Evolutionary conservation across 2,329 filamentous ascomycete species (phyloP).

Genomic region (Aspergillus brunneoviolaceus): DNA sequence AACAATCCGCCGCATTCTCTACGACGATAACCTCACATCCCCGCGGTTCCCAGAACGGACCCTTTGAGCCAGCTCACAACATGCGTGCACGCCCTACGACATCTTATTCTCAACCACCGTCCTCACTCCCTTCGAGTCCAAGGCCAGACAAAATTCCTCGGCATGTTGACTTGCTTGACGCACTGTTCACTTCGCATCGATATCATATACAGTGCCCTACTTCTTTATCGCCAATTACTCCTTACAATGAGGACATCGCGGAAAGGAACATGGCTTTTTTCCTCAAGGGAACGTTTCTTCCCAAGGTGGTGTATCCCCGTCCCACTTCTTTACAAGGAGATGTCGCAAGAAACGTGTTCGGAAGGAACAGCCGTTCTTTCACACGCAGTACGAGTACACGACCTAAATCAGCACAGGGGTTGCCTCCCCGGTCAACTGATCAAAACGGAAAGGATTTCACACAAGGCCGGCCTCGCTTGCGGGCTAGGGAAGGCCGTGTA

Average conservation of each 20-base stretch:
- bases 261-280: slow-evolving; percentile 43
- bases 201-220: slow-evolving; percentile 24
- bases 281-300: slow-evolving; percentile 28
- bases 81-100: slow-evolving; percentile 32
- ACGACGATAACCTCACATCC: slow-evolving; percentile 19
- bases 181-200: slow-evolving; percentile 37
- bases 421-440: background rate
- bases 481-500: slow-evolving; percentile 8
- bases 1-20: slow-evolving; percentile 11
- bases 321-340: slow-evolving; percentile 43
- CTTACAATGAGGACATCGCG: slow-evolving; percentile 46
- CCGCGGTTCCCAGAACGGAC: slow-evolving; percentile 32
- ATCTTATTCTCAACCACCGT: slow-evolving; percentile 25
- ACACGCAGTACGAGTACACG: slow-evolving; percentile 23
- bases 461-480: slow-evolving; percentile 9
- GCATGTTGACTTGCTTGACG: slow-evolving; percentile 44
- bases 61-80: slow-evolving; percentile 40
- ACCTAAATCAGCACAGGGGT: slow-evolving; percentile 15
- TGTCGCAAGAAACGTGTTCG: slow-evolving; percentile 41
- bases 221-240: slow-evolving; percentile 31
- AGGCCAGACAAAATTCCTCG: slow-evolving; percentile 26
- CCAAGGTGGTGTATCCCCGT: slow-evolving; percentile 29
- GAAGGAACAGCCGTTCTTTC: slow-evolving; percentile 21
- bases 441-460: background rate
- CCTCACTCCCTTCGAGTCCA: slow-evolving; percentile 24